A percentile compares a stretch with the other conserved stretches of the same genome.
phyloP scores from a whole-genome alignment of 1,284 basidiomycete species.

The Neonothopanus nambi region DNA sequence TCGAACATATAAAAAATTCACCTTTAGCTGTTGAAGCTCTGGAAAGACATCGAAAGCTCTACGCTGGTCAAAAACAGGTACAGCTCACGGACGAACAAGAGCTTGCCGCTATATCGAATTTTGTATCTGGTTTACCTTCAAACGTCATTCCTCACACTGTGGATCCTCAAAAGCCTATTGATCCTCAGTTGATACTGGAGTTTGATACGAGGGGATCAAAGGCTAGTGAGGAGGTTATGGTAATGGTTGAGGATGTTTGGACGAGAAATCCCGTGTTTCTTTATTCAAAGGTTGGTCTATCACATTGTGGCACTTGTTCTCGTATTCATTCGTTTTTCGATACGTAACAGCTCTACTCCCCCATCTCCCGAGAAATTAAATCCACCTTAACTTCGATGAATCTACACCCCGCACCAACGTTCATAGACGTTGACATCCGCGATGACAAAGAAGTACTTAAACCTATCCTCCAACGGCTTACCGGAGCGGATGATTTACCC shows the following conservation, averaged over 20 bases:
- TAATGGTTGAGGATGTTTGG: slow-evolving; percentile 65
- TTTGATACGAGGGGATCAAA: slow-evolving; percentile 70
- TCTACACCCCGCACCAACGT: slow-evolving; percentile 64
- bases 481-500: slow-evolving; percentile 59
- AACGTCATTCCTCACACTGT: slow-evolving; percentile 74
- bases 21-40: neutral
- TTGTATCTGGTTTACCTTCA: slow-evolving; percentile 76
- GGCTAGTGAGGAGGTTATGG: slow-evolving; percentile 56
- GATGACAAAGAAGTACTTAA: slow-evolving; percentile 56
- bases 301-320: slow-evolving; percentile 26
- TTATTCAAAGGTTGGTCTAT: slow-evolving; percentile 80
- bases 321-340: slow-evolving; percentile 1
- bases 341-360: slow-evolving; percentile 53
- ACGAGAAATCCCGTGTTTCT: slow-evolving; percentile 75
- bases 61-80: slow-evolving; percentile 27
- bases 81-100: slow-evolving; percentile 61
- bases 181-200: slow-evolving; percentile 79
- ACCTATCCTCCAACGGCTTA: slow-evolving; percentile 47
- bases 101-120: slow-evolving; percentile 76
- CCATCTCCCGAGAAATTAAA: slow-evolving; percentile 69
- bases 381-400: slow-evolving; percentile 57
- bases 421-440: slow-evolving; percentile 72
- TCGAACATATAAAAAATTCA: slow-evolving; percentile 9
- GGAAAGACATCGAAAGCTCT: neutral
- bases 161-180: slow-evolving; percentile 66